Percentiles rank a stretch among this genome's conserved stretches.
phyloP scores from a whole-genome alignment of 495 filamentous ascomycete genomes.

The Penicillium pancosmium region DNA sequence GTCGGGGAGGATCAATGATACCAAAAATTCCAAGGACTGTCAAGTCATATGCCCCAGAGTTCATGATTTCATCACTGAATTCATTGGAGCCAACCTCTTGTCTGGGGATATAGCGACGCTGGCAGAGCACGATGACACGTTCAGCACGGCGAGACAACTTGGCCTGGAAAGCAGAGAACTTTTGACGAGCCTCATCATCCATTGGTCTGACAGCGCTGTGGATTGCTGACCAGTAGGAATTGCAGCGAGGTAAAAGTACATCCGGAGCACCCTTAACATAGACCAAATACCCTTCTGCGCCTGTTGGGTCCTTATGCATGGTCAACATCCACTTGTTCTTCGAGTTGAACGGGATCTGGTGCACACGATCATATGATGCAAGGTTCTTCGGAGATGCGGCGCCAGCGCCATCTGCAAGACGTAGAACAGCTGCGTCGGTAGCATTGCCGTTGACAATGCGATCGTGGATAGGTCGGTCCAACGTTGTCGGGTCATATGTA shows the following conservation, averaged over 20 bases:
- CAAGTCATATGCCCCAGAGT: constrained; percentile 39
- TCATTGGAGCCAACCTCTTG: constrained; percentile 35
- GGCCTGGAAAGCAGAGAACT: constrained; percentile 42
- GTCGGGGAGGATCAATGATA: constrained; percentile 65
- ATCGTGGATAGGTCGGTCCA: constrained; percentile 51
- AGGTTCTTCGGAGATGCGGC: constrained; percentile 47
- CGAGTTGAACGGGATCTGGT: constrained; percentile 73
- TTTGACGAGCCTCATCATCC: constrained; percentile 33
- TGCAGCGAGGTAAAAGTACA: constrained; percentile 48
- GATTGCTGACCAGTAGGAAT: constrained; percentile 43
- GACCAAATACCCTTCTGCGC: constrained; percentile 24
- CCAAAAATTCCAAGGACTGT: constrained; percentile 54
- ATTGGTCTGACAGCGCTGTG: constrained; percentile 37
- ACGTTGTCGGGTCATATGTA: constrained; percentile 64
- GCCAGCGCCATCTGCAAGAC: constrained; percentile 64
- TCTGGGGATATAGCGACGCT: constrained; percentile 31
- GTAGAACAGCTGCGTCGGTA: constrained; percentile 70
- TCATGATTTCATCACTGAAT: constrained; percentile 49
- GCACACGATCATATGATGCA: constrained; percentile 55
- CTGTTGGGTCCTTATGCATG: constrained; percentile 26
- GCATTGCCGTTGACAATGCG: constrained; percentile 70
- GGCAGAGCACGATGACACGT: constrained; percentile 54
- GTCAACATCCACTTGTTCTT: constrained; percentile 70
- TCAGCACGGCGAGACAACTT: constrained; percentile 49
- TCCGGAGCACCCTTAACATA: constrained; percentile 57